phyloP scores from a whole-genome alignment of 345 rosid genomes.

The Erucastrum elatum region DNA sequence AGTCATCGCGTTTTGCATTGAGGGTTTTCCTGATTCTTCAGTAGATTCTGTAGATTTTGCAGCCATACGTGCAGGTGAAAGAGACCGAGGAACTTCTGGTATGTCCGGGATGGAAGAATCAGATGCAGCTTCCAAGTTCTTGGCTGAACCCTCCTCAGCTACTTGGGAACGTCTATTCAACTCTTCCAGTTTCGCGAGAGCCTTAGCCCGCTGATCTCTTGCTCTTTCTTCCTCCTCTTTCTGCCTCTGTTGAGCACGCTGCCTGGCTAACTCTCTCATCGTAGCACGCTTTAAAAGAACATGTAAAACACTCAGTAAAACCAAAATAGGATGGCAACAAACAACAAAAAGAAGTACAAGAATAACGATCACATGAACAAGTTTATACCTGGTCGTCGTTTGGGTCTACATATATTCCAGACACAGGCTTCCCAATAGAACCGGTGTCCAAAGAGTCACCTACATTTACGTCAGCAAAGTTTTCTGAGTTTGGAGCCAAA shows the following conservation, averaged over 20 bases:
- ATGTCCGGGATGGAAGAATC: conserved; percentile 38
- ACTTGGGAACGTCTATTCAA: conserved; percentile 69
- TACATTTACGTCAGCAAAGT: conserved; percentile 40
- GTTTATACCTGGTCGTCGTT: conserved; percentile 60
- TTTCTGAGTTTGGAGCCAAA: conserved; percentile 43
- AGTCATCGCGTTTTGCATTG: conserved; percentile 31
- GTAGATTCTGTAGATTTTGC: conserved; percentile 45
- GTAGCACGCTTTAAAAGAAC: conserved; percentile 58
- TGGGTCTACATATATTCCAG: conserved; percentile 46
- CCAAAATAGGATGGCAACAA: conserved; percentile 18
- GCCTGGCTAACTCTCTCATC: conserved; percentile 73
- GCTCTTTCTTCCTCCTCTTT: conserved; percentile 89
- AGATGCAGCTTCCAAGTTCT: conserved; percentile 42
- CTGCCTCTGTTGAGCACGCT: conserved; percentile 66
- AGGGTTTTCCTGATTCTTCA: conserved; percentile 39
- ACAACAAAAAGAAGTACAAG: conserved; percentile 17
- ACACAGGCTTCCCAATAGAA: conserved; percentile 42
- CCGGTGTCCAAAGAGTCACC: conserved; percentile 40
- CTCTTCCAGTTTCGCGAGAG: conserved; percentile 78
- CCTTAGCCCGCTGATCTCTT: conserved; percentile 89
- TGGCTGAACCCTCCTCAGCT: conserved; percentile 48
- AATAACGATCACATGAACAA: conserved; percentile 15
- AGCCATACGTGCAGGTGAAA: conserved; percentile 36
- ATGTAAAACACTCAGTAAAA: conserved; percentile 16
- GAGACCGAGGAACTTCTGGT: conserved; percentile 42